phyloP scores from a whole-genome alignment of 495 filamentous ascomycete species.

The Pyronema omphalodes region DNA sequence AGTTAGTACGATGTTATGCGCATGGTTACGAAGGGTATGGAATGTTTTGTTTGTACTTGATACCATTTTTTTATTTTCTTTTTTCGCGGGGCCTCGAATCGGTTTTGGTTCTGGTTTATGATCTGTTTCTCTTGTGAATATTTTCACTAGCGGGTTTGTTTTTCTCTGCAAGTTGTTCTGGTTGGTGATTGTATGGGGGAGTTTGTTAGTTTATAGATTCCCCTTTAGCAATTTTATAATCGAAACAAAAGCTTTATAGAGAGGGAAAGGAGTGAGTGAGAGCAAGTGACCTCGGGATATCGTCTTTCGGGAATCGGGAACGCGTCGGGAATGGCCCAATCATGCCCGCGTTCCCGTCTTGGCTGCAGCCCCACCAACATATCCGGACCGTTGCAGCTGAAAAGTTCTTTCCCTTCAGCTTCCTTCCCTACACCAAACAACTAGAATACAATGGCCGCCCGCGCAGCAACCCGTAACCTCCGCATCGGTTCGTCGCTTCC shows the following conservation, averaged over 20 bases:
- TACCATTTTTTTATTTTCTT: not conserved
- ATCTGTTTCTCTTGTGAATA: not conserved
- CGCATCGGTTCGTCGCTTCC: slow-evolving; percentile 36
- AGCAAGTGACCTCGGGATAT: too few relatives aligned
- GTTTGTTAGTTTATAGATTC: too few relatives aligned
- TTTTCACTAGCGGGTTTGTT: not conserved
- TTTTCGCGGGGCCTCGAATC: not conserved
- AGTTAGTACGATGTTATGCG: not conserved
- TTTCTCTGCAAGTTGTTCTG: too few relatives aligned
- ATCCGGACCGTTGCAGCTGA: not conserved
- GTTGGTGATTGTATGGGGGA: too few relatives aligned
- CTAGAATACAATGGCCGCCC: slow-evolving; percentile 20
- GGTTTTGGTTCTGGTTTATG: not conserved
- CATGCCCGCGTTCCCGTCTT: not conserved
- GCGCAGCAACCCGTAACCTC: slow-evolving; percentile 33
- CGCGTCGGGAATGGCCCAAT: too few relatives aligned
- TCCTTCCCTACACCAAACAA: not conserved
- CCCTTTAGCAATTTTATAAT: too few relatives aligned
- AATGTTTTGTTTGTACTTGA: not conserved
- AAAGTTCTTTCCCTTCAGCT: slow-evolving; percentile 2
- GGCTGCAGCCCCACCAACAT: not conserved
- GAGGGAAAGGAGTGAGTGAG: too few relatives aligned
- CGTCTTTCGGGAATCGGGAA: too few relatives aligned
- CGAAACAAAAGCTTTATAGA: too few relatives aligned
- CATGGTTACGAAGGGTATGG: not conserved